These are phyloP conservation scores for Aquilaria sinensis DNA, from an alignment of 345 rosid genomes.

Conservation along the genomic window DNA sequence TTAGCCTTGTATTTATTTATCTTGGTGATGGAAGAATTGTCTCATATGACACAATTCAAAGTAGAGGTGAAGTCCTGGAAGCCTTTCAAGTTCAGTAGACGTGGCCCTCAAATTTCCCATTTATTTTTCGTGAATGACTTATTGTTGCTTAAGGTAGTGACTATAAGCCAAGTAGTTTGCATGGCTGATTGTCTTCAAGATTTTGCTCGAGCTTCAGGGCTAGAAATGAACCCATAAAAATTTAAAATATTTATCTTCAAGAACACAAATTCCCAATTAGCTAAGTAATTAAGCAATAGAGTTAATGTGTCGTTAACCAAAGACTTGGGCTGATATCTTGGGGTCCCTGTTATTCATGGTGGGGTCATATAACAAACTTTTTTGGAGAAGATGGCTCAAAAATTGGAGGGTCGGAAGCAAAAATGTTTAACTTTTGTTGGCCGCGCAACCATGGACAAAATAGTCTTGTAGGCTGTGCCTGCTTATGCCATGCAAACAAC, in stretches of 20 bases:
- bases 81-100: neutral
- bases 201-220: neutral
- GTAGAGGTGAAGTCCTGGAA: neutral
- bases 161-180: neutral
- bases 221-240: neutral
- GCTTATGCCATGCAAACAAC: too few relatives aligned
- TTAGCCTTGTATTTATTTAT: neutral
- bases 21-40: neutral
- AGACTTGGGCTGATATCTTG: neutral
- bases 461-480: neutral
- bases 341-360: neutral
- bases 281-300: neutral
- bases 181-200: neutral
- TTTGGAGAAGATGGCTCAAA: neutral
- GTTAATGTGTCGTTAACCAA: neutral
- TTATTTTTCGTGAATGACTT: neutral
- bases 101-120: neutral
- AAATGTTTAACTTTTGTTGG: neutral
- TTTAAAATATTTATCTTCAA: neutral
- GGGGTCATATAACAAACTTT: neutral
- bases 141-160: too few relatives aligned
- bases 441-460: neutral
- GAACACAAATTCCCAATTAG: neutral
- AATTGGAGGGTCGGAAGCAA: neutral
- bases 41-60: neutral